phyloP scores from a whole-genome alignment of 768 basidiomycete species.

The Rhizopogon salebrosus region DNA sequence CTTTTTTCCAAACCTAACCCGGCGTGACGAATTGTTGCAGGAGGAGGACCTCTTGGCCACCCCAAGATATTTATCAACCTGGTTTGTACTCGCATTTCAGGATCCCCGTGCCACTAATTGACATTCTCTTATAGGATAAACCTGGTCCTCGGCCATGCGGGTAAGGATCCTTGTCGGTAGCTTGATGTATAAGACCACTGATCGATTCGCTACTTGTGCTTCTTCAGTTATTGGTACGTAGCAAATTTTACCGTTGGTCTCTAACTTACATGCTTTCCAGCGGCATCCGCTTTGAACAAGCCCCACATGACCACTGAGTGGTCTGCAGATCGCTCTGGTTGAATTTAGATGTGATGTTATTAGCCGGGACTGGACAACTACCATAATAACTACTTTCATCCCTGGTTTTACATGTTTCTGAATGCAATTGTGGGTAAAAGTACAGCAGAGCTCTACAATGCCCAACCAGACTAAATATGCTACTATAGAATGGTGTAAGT shows the following conservation, averaged over 20 bases:
- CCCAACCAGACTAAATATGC: constrained; percentile 23
- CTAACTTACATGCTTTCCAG: constrained; percentile 33
- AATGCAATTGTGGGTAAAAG: constrained; percentile 20
- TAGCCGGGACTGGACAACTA: not conserved
- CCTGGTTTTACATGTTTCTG: constrained; percentile 1
- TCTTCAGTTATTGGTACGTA: constrained; percentile 44
- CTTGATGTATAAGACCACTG: not conserved
- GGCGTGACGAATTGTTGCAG: constrained; percentile 35
- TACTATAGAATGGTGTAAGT: constrained; percentile 30
- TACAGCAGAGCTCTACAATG: constrained; percentile 29
- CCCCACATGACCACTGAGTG: constrained; percentile 46
- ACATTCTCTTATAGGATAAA: constrained; percentile 58
- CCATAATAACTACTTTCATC: not conserved
- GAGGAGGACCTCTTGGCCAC: constrained; percentile 92
- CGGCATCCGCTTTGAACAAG: constrained; percentile 87
- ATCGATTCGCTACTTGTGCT: constrained; percentile 3
- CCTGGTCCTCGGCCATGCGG: constrained; percentile 85
- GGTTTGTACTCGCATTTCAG: constrained; percentile 40
- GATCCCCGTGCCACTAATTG: not conserved
- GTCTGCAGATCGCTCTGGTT: not conserved
- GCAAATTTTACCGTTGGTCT: not conserved
- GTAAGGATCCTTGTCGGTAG: constrained; percentile 44
- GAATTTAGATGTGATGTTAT: not conserved
- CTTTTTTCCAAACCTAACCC: not conserved
- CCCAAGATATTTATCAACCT: constrained; percentile 96